Base-by-base conservation (phyloP, 1,284 basidiomycete genomes). In the Singerocomus inundabilis region DNA sequence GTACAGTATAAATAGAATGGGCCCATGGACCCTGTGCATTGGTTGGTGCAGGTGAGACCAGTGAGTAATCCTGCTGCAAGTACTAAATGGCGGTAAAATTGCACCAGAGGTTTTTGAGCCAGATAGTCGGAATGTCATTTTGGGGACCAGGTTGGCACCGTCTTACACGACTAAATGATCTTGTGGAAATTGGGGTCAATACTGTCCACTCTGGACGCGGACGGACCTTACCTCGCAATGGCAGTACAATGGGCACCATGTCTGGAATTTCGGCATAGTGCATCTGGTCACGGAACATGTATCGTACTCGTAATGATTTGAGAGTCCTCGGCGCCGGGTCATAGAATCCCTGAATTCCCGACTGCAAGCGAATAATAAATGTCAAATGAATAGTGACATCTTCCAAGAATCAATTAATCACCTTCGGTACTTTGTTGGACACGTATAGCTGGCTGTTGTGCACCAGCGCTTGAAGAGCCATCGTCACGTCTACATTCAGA, bases 241-340 rank as follows among this genome's bases (percentile, higher is more conserved):
- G 93, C 46, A 92, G 74, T 25, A 91, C 83, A 24, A 92, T 75
- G 28, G 84, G 76, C 36, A 77, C 69, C 62, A 75, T 72, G 70
- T 95, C 93, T 57, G 80, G 81, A 52, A 91, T 81, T 57, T 84
- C 82, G 54, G 84, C 84, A 66, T 88, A 85, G 67, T 96, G 93
- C 69, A 77, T 59, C 53, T 76, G 76, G 35, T 82, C 84, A 54
- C 81, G 78, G 77, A 96, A 97, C 40, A 79, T 70, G 70, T 96
- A 96, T 37, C 82, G 78, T 40, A 96, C 76, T 28, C 80, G 72
- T 44, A 96, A 70, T 24, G 75, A 73, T 72, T 91, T 91, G 47
- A 75, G 69, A 49, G 79, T 74, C 33, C 79, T 80, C 32, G 85
- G 80, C n/a, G 79, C 82, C 52, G 82, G 88, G 69, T 91, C 88